A percentile compares a stretch with the other conserved stretches of the same genome.
phyloP scores from a whole-genome alignment of 345 rosid genomes.

The Salix caprea region DNA sequence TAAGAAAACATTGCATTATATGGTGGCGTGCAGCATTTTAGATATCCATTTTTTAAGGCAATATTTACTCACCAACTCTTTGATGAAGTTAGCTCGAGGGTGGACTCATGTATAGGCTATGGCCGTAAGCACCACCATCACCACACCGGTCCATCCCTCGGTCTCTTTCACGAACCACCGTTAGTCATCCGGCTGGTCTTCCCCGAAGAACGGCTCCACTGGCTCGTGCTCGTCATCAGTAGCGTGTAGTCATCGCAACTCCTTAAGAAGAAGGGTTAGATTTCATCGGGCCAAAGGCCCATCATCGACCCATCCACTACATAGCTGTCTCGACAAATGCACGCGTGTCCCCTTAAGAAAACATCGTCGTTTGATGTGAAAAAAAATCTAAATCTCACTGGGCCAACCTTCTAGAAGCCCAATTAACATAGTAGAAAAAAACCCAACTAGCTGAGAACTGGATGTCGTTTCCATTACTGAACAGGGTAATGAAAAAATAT shows the following conservation, averaged over 20 bases:
- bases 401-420: too few species aligned
- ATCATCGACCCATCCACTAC: background rate
- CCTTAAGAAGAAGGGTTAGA: conserved; percentile 17
- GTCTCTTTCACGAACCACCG: conserved; percentile 77
- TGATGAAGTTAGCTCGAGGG: conserved; percentile 52
- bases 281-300: background rate
- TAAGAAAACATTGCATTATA: too few species aligned
- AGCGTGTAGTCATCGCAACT: conserved; percentile 56
- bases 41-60: too few species aligned
- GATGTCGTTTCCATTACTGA: too few species aligned
- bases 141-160: conserved; percentile 68
- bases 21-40: too few species aligned
- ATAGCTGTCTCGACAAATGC: background rate
- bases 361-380: background rate
- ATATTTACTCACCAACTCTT: conserved; percentile 51
- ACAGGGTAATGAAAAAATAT: too few species aligned
- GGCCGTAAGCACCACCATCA: conserved; percentile 69
- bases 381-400: too few species aligned
- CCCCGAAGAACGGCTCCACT: conserved; percentile 55
- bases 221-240: conserved; percentile 54
- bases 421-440: too few species aligned
- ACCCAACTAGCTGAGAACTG: too few species aligned
- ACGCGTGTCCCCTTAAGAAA: background rate
- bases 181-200: conserved; percentile 52
- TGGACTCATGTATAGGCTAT: conserved; percentile 59